phyloP scores from a whole-genome alignment of 805 yeast genomes.

The Starmerella vitae region DNA sequence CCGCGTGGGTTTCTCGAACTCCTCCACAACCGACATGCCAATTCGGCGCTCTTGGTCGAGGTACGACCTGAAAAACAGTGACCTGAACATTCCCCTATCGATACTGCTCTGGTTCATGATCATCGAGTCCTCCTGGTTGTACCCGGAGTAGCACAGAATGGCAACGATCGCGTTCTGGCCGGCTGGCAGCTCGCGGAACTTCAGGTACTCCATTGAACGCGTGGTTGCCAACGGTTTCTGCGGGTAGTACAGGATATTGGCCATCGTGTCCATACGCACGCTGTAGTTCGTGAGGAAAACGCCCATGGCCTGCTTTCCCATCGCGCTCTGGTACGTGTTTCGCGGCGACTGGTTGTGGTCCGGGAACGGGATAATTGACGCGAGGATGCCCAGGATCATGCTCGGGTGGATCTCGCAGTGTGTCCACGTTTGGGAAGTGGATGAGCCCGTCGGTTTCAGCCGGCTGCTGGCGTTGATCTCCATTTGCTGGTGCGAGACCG shows the following conservation, averaged over 20 bases:
- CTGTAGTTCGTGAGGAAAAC: slow-evolving; percentile 88
- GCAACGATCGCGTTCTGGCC: slow-evolving; percentile 99
- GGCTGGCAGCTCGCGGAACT: slow-evolving; percentile 95
- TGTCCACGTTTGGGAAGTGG: slow-evolving; percentile 72
- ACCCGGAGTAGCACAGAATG: slow-evolving; percentile 94
- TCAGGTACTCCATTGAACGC: slow-evolving; percentile 91
- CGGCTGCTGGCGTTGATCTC: slow-evolving; percentile 60
- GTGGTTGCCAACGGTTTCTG: slow-evolving; percentile 98
- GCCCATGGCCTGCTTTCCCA: slow-evolving; percentile 99
- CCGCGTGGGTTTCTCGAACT: slow-evolving; percentile 92
- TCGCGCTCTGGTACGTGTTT: slow-evolving; percentile 97
- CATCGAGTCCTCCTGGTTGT: slow-evolving; percentile 99
- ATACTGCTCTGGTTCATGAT: slow-evolving; percentile 98
- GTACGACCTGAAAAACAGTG: slow-evolving; percentile 89
- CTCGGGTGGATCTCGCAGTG: slow-evolving; percentile 99
- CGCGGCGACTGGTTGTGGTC: slow-evolving; percentile 99
- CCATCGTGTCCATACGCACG: slow-evolving; percentile 99
- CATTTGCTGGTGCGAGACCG: not conserved
- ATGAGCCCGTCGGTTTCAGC: slow-evolving; percentile 53
- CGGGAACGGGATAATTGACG: slow-evolving; percentile 98
- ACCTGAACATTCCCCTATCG: slow-evolving; percentile 91
- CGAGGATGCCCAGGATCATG: slow-evolving; percentile 97
- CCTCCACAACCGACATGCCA: slow-evolving; percentile 96
- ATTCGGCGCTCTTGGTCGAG: slow-evolving; percentile 98
- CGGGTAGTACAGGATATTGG: slow-evolving; percentile 91